Base-by-base conservation (phyloP, 495 filamentous ascomycete species). In the Sporormia fimetaria region DNA sequence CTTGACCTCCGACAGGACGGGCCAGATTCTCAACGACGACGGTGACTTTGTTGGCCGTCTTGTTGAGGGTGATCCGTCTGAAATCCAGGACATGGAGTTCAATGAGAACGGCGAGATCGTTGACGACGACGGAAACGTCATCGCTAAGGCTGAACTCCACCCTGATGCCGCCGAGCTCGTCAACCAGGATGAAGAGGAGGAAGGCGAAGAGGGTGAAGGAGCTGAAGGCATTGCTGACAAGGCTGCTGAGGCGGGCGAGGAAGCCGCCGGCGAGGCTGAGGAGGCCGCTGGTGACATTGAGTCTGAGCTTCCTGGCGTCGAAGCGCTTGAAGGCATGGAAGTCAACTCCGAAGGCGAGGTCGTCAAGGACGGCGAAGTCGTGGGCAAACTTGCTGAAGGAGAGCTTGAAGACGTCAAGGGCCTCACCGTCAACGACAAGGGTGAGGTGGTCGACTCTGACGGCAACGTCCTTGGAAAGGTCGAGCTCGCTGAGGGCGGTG, bases 361-460 rank as follows among this genome's bases (percentile, higher is more conserved):
- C 40, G 41, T 63, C 32, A 58, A 64, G 40, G 52, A 62, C 7
- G 62, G 62, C 35, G 57, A 65, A 15, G 51, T 64, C 33, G 47
- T 65, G 31, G 62, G 45, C 35, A 42, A 60, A 21, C 60, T 65
- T 39, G 53, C 54, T 11, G 61, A 65, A 33, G 62, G 62, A 26
- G 54, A 63, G 15, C 42, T 60, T 37, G 49, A 55, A 28, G 57
- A 63, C 26, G 54, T 59, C 29, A 54, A 55, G 36, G 71, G 70
- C 38, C 68, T 80, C 12, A 62, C 71, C 18, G 67, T 78, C 48
- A 69, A 70, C 44, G 60, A 75, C 37, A 66, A 75, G 33, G 75
- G 75, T 18, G 73, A 68, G 54, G 64, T 78, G 26, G 71, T 75
- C 36, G 76, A 80, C 42, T 60, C 70, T 35, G 72, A 75, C 43